A percentile compares a stretch with the other conserved stretches of the same genome.
These are phyloP conservation scores for Fistulina hepatica DNA, from an alignment of 1,284 basidiomycete genomes.

Conservation along the genomic window DNA sequence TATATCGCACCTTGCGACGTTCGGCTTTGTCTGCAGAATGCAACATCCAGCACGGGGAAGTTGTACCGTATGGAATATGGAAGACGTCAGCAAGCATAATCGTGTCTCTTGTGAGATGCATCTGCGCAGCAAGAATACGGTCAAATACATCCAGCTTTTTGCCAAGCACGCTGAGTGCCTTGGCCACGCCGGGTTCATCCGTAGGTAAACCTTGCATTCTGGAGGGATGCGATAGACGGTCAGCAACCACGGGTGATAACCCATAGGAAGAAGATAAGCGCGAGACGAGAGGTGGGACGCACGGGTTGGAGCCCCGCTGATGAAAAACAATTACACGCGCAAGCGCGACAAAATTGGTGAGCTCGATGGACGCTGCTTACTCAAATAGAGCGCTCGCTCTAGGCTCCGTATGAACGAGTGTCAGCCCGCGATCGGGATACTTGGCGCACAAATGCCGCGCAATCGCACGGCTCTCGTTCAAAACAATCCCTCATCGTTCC, in stretches of 20 bases:
- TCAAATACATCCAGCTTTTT: slow-evolving; percentile 39
- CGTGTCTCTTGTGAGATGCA: slow-evolving; percentile 39
- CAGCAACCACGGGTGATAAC: not conserved
- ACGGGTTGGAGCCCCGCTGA: slow-evolving; percentile 40
- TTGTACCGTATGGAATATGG: slow-evolving; percentile 7
- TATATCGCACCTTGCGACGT: slow-evolving; percentile 9
- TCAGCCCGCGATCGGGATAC: slow-evolving; percentile 25
- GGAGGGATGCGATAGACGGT: not conserved
- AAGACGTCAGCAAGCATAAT: slow-evolving; percentile 8
- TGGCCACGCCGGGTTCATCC: slow-evolving; percentile 25
- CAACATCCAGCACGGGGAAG: slow-evolving; percentile 5
- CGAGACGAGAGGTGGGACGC: slow-evolving; percentile 9
- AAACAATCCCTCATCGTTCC: slow-evolving; percentile 35
- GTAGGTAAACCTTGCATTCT: slow-evolving; percentile 19
- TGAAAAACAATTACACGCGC: slow-evolving; percentile 27
- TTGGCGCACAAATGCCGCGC: slow-evolving; percentile 32
- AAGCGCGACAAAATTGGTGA: slow-evolving; percentile 39
- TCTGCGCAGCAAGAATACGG: slow-evolving; percentile 37
- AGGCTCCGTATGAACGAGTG: slow-evolving; percentile 22
- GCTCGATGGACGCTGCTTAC: slow-evolving; percentile 44
- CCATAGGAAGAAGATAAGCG: too few relatives aligned
- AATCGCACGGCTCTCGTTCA: slow-evolving; percentile 44
- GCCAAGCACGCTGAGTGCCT: slow-evolving; percentile 26
- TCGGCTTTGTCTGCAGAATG: slow-evolving; percentile 2
- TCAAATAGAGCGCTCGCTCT: slow-evolving; percentile 38